Conservation (phyloP, 768 basidiomycete genomes). For the Boletus sp. region DNA sequence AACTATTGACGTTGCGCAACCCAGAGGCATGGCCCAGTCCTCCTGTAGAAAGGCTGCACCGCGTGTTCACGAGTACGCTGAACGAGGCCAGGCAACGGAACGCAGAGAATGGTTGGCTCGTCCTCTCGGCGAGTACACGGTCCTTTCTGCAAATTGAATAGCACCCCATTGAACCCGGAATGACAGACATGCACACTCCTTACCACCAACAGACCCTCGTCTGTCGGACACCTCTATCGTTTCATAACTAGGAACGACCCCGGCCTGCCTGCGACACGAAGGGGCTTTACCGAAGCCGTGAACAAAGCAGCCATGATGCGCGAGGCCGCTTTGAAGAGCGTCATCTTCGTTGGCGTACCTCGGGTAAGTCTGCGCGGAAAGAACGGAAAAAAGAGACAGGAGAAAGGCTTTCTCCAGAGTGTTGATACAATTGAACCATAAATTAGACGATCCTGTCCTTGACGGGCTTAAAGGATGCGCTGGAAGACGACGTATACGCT, state of each 20-base stretch:
- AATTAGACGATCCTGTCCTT: conserved; percentile 79
- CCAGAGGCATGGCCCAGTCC: conserved; percentile 61
- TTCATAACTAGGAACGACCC: conserved; percentile 60
- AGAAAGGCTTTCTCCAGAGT: neutral
- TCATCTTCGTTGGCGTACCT: conserved; percentile 86
- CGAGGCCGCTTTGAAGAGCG: conserved; percentile 86
- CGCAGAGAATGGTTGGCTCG: conserved; percentile 79
- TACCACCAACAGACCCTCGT: conserved; percentile 76
- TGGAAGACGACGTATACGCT: conserved; percentile 79
- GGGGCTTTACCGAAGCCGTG: conserved; percentile 52
- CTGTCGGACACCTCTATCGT: conserved; percentile 77
- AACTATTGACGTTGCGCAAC: conserved; percentile 64
- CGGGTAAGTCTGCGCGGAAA: conserved; percentile 49
- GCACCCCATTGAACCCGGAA: conserved; percentile 29
- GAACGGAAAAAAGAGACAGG: neutral
- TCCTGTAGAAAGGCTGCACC: conserved; percentile 48
- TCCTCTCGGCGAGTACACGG: conserved; percentile 58
- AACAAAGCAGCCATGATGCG: conserved; percentile 82
- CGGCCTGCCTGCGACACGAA: conserved; percentile 40
- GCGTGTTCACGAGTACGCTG: conserved; percentile 59
- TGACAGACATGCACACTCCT: conserved; percentile 79
- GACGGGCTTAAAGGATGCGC: conserved; percentile 67
- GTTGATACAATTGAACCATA: conserved; percentile 7
- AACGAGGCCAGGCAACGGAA: conserved; percentile 61
- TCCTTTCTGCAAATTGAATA: conserved; percentile 9